These are phyloP conservation scores for Geotrichum candidum DNA, from an alignment of 1,139 yeast genomes.

Conservation along the genomic window DNA sequence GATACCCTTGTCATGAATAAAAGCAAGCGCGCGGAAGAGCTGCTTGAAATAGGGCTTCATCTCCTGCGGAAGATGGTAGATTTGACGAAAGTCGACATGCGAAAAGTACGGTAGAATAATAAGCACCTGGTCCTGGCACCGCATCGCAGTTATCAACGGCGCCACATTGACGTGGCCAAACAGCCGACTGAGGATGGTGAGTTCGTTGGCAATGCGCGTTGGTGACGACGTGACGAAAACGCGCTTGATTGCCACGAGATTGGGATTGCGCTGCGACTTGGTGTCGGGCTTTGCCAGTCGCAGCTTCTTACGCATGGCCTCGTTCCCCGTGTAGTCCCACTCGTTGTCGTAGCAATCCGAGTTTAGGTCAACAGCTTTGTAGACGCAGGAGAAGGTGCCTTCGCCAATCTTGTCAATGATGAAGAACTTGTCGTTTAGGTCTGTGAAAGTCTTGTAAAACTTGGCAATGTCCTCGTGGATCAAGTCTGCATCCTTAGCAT, in stretches of 20 bases:
- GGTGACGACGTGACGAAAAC: conserved; percentile 96
- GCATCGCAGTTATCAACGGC: conserved; percentile 78
- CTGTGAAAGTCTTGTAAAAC: conserved; percentile 59
- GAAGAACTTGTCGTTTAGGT: conserved; percentile 53
- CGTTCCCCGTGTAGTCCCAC: conserved; percentile 22
- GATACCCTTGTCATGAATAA: conserved; percentile 67
- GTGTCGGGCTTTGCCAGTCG: background rate
- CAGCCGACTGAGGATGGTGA: conserved; percentile 64
- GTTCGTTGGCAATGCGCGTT: conserved; percentile 78
- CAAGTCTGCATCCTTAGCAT: background rate
- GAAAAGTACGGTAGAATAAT: conserved; percentile 89
- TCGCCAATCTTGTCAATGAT: conserved; percentile 86
- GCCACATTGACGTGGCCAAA: conserved; percentile 72
- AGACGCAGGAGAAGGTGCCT: conserved; percentile 89
- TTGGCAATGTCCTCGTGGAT: conserved; percentile 49
- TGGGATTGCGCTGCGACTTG: conserved; percentile 29
- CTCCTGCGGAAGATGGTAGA: conserved; percentile 61
- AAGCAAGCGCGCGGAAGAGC: conserved; percentile 65
- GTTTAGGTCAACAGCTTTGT: conserved; percentile 69
- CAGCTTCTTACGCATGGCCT: conserved; percentile 5
- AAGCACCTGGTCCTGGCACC: conserved; percentile 85
- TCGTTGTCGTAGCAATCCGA: conserved; percentile 30
- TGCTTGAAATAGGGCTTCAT: conserved; percentile 77
- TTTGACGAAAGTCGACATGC: conserved; percentile 88
- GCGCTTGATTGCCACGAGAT: conserved; percentile 83